Conservation (phyloP, 805 yeast species). For the Blastobotrys chiropterorum region DNA sequence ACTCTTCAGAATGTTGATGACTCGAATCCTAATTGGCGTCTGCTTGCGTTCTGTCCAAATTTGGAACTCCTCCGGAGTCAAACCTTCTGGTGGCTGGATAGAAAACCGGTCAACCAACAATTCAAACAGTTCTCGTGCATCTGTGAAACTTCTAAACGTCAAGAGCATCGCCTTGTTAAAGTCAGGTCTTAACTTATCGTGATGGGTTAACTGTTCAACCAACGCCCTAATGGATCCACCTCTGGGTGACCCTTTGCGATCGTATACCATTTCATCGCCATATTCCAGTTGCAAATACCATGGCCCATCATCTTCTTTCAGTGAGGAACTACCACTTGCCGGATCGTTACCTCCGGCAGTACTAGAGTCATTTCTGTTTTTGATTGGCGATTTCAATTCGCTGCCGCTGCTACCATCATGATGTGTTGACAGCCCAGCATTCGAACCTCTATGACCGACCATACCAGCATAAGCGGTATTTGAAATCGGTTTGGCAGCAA, state of each 20-base stretch:
- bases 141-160: conserved; percentile 71
- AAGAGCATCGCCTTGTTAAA: conserved; percentile 65
- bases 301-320: conserved; percentile 27
- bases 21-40: conserved; percentile 58
- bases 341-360: background rate
- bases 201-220: conserved; percentile 74
- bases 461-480: conserved; percentile 5
- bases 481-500: background rate
- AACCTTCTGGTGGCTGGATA: conserved; percentile 77
- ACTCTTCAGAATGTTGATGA: conserved; percentile 58
- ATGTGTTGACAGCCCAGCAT: background rate
- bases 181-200: conserved; percentile 49
- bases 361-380: background rate
- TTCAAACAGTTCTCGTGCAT: conserved; percentile 55
- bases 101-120: conserved; percentile 59
- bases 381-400: background rate
- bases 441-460: background rate
- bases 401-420: background rate
- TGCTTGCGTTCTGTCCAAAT: conserved; percentile 70
- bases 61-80: conserved; percentile 74
- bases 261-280: conserved; percentile 46
- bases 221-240: conserved; percentile 82
- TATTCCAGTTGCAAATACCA: conserved; percentile 52
- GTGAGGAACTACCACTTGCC: background rate
- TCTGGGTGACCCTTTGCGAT: conserved; percentile 62